These are phyloP conservation scores for Debaryomyces sp. DNA, from an alignment of 1,139 yeast genomes.

Conservation along the genomic window DNA sequence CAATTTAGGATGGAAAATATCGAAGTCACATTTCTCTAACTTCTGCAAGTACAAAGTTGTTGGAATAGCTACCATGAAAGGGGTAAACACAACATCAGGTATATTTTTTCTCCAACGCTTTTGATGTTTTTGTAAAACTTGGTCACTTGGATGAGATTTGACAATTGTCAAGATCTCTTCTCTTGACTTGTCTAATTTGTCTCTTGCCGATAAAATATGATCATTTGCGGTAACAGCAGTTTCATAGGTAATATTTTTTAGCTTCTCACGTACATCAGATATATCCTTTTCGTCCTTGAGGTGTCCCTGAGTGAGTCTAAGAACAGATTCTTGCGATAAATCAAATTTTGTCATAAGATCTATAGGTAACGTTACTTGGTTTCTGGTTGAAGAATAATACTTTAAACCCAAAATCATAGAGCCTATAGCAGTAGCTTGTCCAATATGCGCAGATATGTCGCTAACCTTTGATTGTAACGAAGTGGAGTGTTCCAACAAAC, in stretches of 20 bases:
- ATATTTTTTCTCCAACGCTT: constrained; percentile 47
- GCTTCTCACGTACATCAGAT: constrained; percentile 34
- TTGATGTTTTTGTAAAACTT: constrained; percentile 33
- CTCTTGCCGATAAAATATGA: constrained; percentile 69
- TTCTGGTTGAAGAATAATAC: constrained; percentile 56
- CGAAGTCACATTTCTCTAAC: constrained; percentile 67
- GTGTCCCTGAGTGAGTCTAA: constrained; percentile 55
- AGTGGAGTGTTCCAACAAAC: constrained; percentile 50
- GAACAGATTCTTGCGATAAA: constrained; percentile 65
- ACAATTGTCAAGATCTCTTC: constrained; percentile 34
- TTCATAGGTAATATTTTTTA: constrained; percentile 67
- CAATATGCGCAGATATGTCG: constrained; percentile 79
- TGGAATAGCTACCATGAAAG: constrained; percentile 70
- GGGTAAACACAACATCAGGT: constrained; percentile 70
- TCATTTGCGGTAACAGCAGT: constrained; percentile 80
- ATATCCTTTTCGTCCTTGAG: constrained; percentile 24
- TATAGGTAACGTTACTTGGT: constrained; percentile 62
- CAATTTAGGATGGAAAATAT: constrained; percentile 52
- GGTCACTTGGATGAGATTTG: constrained; percentile 25
- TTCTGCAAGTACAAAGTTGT: constrained; percentile 61
- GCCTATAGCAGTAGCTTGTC: constrained; percentile 78
- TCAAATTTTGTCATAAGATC: constrained; percentile 57
- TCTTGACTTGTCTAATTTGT: constrained; percentile 46
- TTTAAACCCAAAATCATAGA: constrained; percentile 63
- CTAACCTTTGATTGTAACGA: constrained; percentile 46